Evolutionary conservation across 805 yeast genomes (phyloP).

Genomic region (Pichia thaimueangensis): DNA sequence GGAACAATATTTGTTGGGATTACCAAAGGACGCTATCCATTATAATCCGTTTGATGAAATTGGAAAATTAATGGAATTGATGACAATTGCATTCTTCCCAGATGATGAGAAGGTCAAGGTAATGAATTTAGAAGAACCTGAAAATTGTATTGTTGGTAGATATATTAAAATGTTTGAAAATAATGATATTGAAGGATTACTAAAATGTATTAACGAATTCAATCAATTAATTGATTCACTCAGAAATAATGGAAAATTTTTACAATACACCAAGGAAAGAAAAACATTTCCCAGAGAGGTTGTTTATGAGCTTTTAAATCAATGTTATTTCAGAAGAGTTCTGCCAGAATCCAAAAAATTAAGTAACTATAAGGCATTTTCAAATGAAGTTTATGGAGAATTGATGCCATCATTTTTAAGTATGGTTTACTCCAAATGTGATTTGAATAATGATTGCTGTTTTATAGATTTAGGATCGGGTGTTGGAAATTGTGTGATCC

Average conservation of each 20-base stretch:
- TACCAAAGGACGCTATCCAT: constrained; percentile 47
- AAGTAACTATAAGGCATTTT: constrained; percentile 73
- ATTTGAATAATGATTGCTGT: constrained; percentile 43
- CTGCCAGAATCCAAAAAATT: constrained; percentile 64
- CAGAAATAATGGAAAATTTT: constrained; percentile 28
- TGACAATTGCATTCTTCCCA: constrained; percentile 37
- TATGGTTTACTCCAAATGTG: constrained; percentile 55
- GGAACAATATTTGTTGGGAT: constrained; percentile 44
- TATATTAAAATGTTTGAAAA: constrained; percentile 30
- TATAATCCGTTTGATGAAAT: constrained; percentile 61
- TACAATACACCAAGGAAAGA: constrained; percentile 14
- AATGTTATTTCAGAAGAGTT: constrained; percentile 70
- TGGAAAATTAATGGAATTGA: constrained; percentile 42
- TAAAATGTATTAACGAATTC: constrained; percentile 33
- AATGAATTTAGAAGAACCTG: constrained; percentile 31
- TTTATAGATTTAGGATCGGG: constrained; percentile 92
- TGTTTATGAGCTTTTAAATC: constrained; percentile 63
- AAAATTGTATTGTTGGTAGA: constrained; percentile 34
- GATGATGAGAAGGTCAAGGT: constrained; percentile 28
- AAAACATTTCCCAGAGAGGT: constrained; percentile 34
- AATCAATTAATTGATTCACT: constrained; percentile 35
- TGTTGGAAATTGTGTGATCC: constrained; percentile 86
- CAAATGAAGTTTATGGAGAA: constrained; percentile 89
- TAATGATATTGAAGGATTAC: constrained; percentile 12
- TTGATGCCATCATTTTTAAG: constrained; percentile 72